Evolutionary conservation across 192 early-diverging fungal genomes (phyloP).

Genomic region (Gigaspora rosea): DNA sequence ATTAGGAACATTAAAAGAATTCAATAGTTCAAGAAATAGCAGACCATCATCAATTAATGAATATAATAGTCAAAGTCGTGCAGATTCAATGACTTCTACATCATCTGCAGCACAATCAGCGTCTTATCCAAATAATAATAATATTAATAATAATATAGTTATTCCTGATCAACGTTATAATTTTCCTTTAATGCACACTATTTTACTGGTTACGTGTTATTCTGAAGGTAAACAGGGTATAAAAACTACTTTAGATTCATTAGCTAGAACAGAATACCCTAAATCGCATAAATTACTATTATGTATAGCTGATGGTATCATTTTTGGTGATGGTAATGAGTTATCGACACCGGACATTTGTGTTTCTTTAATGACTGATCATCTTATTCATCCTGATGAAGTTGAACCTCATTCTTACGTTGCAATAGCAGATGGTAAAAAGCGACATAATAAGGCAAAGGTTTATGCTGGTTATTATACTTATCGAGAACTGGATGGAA

Average conservation of each 20-base stretch:
- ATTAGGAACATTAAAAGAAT: too few species aligned
- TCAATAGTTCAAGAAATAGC: conserved; percentile 17
- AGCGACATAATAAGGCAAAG: conserved; percentile 91
- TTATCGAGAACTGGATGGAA: conserved; percentile 56
- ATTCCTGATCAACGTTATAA: conserved; percentile 52
- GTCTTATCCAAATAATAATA: conserved; percentile 33
- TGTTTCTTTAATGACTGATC: conserved; percentile 76
- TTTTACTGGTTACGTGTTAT: conserved; percentile 76
- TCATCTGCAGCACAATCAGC: conserved; percentile 37
- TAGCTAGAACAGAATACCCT: conserved; percentile 75
- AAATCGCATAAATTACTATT: conserved; percentile 79
- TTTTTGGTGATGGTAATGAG: conserved; percentile 74
- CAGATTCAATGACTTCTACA: conserved; percentile 41
- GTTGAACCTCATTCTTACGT: conserved; percentile 80
- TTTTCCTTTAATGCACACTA: conserved; percentile 60
- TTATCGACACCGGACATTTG: conserved; percentile 80
- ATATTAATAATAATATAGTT: conserved; percentile 17
- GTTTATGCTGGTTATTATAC: conserved; percentile 91
- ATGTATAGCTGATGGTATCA: conserved; percentile 79
- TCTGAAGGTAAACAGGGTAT: conserved; percentile 75
- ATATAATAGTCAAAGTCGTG: conserved; percentile 34
- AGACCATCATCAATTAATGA: conserved; percentile 40
- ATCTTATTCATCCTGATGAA: conserved; percentile 58
- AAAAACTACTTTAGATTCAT: conserved; percentile 75
- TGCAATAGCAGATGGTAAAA: conserved; percentile 89